A percentile compares a stretch with the other conserved stretches of the same genome.
Evolutionary conservation across 164 flowering plant genomes (phyloP).

Genomic region (Euptelea pleiosperma): DNA sequence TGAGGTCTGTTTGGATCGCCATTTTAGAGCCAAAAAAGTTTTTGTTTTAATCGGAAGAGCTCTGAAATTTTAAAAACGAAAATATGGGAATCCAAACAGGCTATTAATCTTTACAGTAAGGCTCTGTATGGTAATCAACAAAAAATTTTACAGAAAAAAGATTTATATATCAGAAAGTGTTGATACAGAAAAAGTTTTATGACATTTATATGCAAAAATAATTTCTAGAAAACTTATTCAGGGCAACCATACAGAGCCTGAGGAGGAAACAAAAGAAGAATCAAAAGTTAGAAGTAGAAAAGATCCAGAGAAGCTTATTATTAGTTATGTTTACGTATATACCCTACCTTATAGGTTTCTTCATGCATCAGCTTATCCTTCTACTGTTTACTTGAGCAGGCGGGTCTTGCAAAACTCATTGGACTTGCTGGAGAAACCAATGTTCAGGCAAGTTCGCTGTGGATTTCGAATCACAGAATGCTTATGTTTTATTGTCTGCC

Average conservation of each 20-base stretch:
- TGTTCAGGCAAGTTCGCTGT: slow-evolving; percentile 57
- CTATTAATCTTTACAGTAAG: not conserved
- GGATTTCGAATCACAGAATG: too few relatives aligned
- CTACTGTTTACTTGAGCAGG: slow-evolving; percentile 51
- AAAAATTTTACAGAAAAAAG: too few relatives aligned
- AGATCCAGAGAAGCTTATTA: not conserved
- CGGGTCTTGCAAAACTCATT: slow-evolving; percentile 93
- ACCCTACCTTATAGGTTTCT: not conserved
- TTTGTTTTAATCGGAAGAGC: not conserved
- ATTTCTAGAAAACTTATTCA: too few relatives aligned
- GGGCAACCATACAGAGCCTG: too few relatives aligned
- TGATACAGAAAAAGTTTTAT: too few relatives aligned
- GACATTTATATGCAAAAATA: too few relatives aligned
- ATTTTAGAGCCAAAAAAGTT: not conserved
- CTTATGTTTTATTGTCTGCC: too few relatives aligned
- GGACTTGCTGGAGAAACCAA: slow-evolving; percentile 97
- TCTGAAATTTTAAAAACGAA: not conserved
- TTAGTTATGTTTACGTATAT: not conserved
- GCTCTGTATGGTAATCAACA: too few relatives aligned
- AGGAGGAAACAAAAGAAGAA: not conserved
- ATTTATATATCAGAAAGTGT: too few relatives aligned
- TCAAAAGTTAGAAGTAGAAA: not conserved
- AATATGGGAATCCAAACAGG: not conserved
- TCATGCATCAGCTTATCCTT: not conserved
- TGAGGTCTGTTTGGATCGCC: not conserved